phyloP scores from a whole-genome alignment of 768 basidiomycete genomes.

The Lactarius indigo region DNA sequence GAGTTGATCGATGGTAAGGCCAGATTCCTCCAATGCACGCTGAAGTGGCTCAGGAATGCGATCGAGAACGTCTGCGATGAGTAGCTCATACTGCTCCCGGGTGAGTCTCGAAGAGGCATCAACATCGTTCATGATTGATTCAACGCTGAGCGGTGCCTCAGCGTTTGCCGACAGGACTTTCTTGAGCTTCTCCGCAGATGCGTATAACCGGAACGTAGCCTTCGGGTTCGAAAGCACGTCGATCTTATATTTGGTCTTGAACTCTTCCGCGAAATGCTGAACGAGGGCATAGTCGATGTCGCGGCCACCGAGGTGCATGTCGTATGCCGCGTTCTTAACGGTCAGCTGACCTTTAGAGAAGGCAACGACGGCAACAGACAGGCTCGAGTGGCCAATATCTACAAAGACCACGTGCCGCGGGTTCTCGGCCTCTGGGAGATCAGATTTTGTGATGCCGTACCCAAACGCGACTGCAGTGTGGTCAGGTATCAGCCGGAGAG shows the following conservation, averaged over 20 bases:
- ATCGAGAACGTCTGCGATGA: slow-evolving; percentile 72
- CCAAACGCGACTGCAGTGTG: slow-evolving; percentile 93
- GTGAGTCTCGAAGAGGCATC: slow-evolving; percentile 85
- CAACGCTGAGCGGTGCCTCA: slow-evolving; percentile 87
- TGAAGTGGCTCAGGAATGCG: slow-evolving; percentile 74
- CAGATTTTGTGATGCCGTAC: slow-evolving; percentile 98
- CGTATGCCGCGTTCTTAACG: slow-evolving; percentile 87
- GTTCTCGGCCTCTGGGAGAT: slow-evolving; percentile 81
- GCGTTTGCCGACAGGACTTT: slow-evolving; percentile 93
- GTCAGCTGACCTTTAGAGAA: slow-evolving; percentile 92
- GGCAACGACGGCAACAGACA: slow-evolving; percentile 83
- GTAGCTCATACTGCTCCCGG: slow-evolving; percentile 77
- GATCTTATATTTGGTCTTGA: slow-evolving; percentile 97
- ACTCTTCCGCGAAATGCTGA: slow-evolving; percentile 83
- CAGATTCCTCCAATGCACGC: slow-evolving; percentile 76
- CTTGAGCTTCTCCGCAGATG: slow-evolving; percentile 91
- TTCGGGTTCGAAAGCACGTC: slow-evolving; percentile 90
- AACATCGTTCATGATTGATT: slow-evolving; percentile 94
- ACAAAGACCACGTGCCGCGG: slow-evolving; percentile 90
- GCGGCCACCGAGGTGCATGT: slow-evolving; percentile 91
- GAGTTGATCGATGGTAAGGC: slow-evolving; percentile 78
- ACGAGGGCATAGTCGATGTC: slow-evolving; percentile 94
- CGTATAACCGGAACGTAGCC: slow-evolving; percentile 85
- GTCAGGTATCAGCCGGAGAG: slow-evolving; percentile 95
- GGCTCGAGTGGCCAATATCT: slow-evolving; percentile 90